Percentiles rank a stretch among this genome's conserved stretches.
phyloP scores from a whole-genome alignment of 805 yeast species.

The Lachancea thermotolerans region DNA sequence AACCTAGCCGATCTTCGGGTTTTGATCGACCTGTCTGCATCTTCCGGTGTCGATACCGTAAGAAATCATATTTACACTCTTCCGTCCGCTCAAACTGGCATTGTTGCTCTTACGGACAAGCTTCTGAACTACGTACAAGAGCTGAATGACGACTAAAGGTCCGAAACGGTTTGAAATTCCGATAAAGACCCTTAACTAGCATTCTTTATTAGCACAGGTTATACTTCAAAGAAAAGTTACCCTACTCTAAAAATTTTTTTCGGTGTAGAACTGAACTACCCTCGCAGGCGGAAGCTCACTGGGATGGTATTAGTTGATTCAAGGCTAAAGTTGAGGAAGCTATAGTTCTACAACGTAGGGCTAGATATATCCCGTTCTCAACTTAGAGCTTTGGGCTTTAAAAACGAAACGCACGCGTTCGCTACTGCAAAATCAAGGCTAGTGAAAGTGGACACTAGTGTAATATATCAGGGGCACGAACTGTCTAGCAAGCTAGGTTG shows the following conservation, averaged over 20 bases:
- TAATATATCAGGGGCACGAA: conserved; percentile 3
- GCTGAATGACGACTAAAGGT: conserved; percentile 7
- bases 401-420: no score
- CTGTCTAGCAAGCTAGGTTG: not conserved
- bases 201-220: no score
- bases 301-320: not conserved
- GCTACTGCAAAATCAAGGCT: no score
- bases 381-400: no score
- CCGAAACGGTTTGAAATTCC: not conserved
- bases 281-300: not conserved
- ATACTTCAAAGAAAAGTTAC: conserved; percentile 5
- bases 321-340: not conserved
- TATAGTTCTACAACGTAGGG: no score
- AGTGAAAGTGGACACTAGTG: not conserved
- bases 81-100: conserved; percentile 20
- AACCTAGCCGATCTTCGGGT: conserved; percentile 39
- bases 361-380: no score
- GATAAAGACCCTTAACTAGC: not conserved
- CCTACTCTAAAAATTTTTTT: conserved; percentile 8
- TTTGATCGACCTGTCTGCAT: conserved; percentile 34
- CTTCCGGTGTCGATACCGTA: conserved; percentile 18
- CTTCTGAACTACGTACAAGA: conserved; percentile 20
- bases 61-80: conserved; percentile 18
- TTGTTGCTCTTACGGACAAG: conserved; percentile 16
- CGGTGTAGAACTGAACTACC: not conserved